A percentile compares a stretch with the other conserved stretches of the same genome.
These are phyloP conservation scores for Bryum argenteum DNA, from an alignment of 225 moss, liverwort and hornwort species.

Conservation along the genomic window DNA sequence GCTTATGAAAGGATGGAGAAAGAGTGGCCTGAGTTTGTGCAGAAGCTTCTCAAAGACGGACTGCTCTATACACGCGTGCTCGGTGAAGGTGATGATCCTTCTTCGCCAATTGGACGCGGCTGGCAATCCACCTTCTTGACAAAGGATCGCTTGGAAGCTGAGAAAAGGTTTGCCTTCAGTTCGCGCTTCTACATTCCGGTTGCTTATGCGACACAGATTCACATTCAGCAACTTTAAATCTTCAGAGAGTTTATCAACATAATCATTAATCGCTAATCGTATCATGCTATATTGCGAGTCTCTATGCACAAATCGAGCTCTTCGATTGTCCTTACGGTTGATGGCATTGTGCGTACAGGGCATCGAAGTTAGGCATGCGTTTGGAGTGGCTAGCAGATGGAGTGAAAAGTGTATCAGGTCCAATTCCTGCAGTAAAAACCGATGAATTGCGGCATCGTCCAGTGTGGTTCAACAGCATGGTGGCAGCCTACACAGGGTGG, in stretches of 20 bases:
- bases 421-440: slow-evolving; percentile 76
- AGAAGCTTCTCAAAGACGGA: slow-evolving; percentile 65
- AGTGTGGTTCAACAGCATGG: slow-evolving; percentile 99
- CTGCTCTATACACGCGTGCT: slow-evolving; percentile 81
- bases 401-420: slow-evolving; percentile 89
- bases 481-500: slow-evolving; percentile 98
- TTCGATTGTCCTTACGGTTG: background rate
- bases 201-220: slow-evolving; percentile 20
- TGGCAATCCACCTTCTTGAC: slow-evolving; percentile 99
- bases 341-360: slow-evolving; percentile 43
- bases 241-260: slow-evolving; percentile 1
- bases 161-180: slow-evolving; percentile 61
- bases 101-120: slow-evolving; percentile 95
- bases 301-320: background rate
- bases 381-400: slow-evolving; percentile 90
- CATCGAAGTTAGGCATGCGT: slow-evolving; percentile 81
- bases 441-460: slow-evolving; percentile 74
- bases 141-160: slow-evolving; percentile 80
- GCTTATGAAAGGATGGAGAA: slow-evolving; percentile 78
- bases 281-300: slow-evolving; percentile 8
- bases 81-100: slow-evolving; percentile 93
- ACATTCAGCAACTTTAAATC: slow-evolving; percentile 4
- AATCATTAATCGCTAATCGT: background rate
- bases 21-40: slow-evolving; percentile 92
- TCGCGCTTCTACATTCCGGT: background rate